These are phyloP conservation scores for Botrytis elliptica DNA, from an alignment of 2,329 filamentous ascomycete genomes.

Conservation along the genomic window DNA sequence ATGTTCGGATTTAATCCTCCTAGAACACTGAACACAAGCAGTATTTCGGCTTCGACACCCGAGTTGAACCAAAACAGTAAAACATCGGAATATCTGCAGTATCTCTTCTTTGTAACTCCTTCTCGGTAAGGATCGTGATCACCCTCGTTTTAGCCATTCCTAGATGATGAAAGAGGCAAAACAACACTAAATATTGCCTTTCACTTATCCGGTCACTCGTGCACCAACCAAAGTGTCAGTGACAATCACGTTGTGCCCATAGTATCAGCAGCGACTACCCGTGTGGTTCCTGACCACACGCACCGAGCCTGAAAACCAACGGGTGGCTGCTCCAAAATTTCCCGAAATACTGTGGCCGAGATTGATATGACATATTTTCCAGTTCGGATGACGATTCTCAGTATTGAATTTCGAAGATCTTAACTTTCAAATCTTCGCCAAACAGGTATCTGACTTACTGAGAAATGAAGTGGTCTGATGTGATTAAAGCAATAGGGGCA, in stretches of 20 bases:
- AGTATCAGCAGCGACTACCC: slow-evolving; percentile 6
- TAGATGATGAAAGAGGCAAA: slow-evolving; percentile 1
- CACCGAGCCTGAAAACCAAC: slow-evolving; percentile 2
- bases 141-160: neutral
- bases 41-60: neutral
- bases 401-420: neutral
- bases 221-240: slow-evolving; percentile 12
- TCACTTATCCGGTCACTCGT: neutral
- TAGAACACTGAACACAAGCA: neutral
- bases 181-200: neutral
- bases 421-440: neutral
- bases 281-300: slow-evolving; percentile 7
- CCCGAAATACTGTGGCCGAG: slow-evolving; percentile 7
- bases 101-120: neutral
- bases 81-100: neutral
- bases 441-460: neutral
- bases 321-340: slow-evolving; percentile 17
- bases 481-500: slow-evolving; percentile 1
- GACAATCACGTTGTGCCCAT: slow-evolving; percentile 19
- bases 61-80: neutral
- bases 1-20: neutral
- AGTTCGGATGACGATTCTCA: neutral
- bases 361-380: slow-evolving; percentile 1
- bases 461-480: neutral
- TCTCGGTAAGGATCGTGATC: neutral